Evolutionary conservation across 345 rosid genomes (phyloP).

Genomic region (Citropsis articulata): DNA sequence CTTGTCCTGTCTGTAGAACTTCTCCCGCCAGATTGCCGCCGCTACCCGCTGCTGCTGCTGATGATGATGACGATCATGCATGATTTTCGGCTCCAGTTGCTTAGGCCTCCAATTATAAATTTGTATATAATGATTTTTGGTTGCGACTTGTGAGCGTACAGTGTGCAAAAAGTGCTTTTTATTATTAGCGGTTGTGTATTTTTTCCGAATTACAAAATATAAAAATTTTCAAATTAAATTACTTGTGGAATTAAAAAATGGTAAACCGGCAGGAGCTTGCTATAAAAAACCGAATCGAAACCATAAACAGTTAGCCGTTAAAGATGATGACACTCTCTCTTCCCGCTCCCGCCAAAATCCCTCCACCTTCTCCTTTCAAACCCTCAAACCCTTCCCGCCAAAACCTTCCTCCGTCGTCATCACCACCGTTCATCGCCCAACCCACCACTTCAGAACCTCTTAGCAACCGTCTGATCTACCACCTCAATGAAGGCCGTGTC

Average conservation of each 20-base stretch:
- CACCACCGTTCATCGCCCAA: slow-evolving; percentile 12
- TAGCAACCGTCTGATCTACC: slow-evolving; percentile 38
- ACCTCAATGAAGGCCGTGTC: slow-evolving; percentile 55
- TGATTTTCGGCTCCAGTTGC: too few species aligned
- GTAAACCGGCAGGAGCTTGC: too few species aligned
- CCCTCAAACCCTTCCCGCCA: slow-evolving; percentile 28
- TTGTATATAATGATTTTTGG: too few species aligned
- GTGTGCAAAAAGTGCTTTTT: too few species aligned
- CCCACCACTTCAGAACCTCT: slow-evolving; percentile 13
- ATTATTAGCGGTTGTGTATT: too few species aligned
- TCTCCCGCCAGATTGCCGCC: slow-evolving; percentile 39
- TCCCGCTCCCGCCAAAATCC: slow-evolving; percentile 46
- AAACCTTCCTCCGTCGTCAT: slow-evolving; percentile 10
- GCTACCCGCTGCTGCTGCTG: neutral
- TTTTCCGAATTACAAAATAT: too few species aligned
- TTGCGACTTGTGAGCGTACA: too few species aligned
- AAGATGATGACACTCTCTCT: slow-evolving; percentile 32
- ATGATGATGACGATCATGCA: neutral
- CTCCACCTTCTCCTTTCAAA: slow-evolving; percentile 17
- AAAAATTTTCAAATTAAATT: too few species aligned
- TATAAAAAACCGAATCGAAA: neutral
- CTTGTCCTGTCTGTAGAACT: slow-evolving; percentile 75
- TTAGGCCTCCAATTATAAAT: too few species aligned
- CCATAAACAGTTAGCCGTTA: slow-evolving; percentile 17
- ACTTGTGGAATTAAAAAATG: too few species aligned